phyloP scores from a whole-genome alignment of 495 filamentous ascomycete genomes.

The Hypomontagnella submonticulosa region DNA sequence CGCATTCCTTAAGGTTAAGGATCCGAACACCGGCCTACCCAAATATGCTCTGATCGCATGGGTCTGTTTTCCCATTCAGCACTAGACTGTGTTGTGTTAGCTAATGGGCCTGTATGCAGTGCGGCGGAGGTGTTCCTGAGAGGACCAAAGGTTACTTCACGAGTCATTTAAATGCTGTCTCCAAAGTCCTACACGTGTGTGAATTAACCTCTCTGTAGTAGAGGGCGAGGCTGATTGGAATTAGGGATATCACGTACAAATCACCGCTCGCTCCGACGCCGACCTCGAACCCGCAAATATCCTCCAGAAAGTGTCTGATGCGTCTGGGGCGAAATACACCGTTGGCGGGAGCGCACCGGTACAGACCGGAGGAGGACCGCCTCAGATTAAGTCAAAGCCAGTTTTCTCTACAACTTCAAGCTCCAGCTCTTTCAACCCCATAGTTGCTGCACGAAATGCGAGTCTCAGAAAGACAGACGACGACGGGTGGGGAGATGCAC shows the following conservation, averaged over 20 bases:
- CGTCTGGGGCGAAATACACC: constrained; percentile 94
- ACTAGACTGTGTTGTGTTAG: constrained; percentile 4
- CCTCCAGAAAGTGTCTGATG: constrained; percentile 92
- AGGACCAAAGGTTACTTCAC: constrained; percentile 98
- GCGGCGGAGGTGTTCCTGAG: constrained; percentile 97
- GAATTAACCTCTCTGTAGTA: constrained; percentile 36
- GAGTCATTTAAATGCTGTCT: constrained; percentile 86
- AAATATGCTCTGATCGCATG: constrained; percentile 95
- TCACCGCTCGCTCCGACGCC: constrained; percentile 89
- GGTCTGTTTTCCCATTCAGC: constrained; percentile 55
- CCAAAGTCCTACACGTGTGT: constrained; percentile 84
- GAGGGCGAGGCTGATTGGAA: constrained; percentile 49
- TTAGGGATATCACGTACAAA: constrained; percentile 91
- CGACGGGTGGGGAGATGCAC: constrained; percentile 95
- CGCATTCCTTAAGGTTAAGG: constrained; percentile 95
- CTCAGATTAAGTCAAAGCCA: constrained; percentile 83
- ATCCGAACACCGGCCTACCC: constrained; percentile 88
- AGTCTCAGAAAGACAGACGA: constrained; percentile 58
- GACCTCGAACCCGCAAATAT: constrained; percentile 90
- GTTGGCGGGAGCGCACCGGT: constrained; percentile 64
- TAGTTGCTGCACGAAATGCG: constrained; percentile 63
- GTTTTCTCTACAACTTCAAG: constrained; percentile 82
- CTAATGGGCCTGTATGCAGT: constrained; percentile 60
- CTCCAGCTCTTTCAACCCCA: constrained; percentile 71
- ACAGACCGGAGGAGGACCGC: constrained; percentile 66